Conservation (phyloP, 140 eudicot species). For the Cichorium intybus region DNA sequence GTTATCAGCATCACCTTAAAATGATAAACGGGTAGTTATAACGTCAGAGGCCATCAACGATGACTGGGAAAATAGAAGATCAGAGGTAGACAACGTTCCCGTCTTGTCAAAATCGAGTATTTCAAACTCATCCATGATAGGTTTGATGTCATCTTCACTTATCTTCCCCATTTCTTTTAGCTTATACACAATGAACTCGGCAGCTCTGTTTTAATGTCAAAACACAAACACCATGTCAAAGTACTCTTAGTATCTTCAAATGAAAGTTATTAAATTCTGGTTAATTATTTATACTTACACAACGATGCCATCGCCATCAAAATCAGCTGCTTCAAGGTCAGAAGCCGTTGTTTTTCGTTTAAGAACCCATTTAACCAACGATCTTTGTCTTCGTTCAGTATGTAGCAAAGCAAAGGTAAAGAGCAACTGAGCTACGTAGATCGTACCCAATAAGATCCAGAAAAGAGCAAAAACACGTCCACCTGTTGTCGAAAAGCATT, state of each 20-base stretch:
- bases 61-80: slow-evolving; percentile 59
- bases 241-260: not conserved
- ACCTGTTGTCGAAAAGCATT: slow-evolving; percentile 78
- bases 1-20: slow-evolving; percentile 16
- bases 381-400: slow-evolving; percentile 60
- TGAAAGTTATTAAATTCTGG: not conserved
- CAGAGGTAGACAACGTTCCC: slow-evolving; percentile 71
- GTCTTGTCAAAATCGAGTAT: slow-evolving; percentile 83
- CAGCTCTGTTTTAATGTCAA: slow-evolving; percentile 51
- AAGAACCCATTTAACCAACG: slow-evolving; percentile 61
- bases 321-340: slow-evolving; percentile 95
- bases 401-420: slow-evolving; percentile 68
- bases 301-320: slow-evolving; percentile 69
- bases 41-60: slow-evolving; percentile 1
- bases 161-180: slow-evolving; percentile 98
- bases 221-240: slow-evolving; percentile 19
- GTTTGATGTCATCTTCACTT: slow-evolving; percentile 57
- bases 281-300: slow-evolving; percentile 49
- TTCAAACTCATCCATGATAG: slow-evolving; percentile 73
- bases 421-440: slow-evolving; percentile 87
- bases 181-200: slow-evolving; percentile 71
- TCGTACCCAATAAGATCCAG: slow-evolving; percentile 80
- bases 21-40: slow-evolving; percentile 13
- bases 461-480: slow-evolving; percentile 84
- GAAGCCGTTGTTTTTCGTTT: slow-evolving; percentile 50